Conservation (phyloP, 768 basidiomycete species). For the Mycena venus region DNA sequence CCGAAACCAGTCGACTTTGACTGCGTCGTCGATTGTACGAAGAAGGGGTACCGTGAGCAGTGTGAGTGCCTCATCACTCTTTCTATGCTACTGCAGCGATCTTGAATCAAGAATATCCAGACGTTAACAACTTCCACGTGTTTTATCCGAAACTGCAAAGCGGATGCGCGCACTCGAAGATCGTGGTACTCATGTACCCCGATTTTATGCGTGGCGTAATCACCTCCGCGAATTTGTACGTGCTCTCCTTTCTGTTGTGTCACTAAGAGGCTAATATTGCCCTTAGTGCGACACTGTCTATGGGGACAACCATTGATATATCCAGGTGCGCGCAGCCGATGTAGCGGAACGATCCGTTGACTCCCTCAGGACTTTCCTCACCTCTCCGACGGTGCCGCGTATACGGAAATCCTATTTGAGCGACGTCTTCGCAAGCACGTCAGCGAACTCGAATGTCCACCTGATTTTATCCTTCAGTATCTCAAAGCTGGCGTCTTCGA, state of each 20-base stretch:
- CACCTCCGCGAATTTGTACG: conserved; percentile 21
- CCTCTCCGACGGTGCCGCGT: no score
- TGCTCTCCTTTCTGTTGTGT: background rate
- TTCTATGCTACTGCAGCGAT: background rate
- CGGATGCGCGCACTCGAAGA: conserved; percentile 19
- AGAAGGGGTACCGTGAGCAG: background rate
- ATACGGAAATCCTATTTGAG: no score
- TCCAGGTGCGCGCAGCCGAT: background rate
- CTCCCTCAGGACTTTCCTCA: no score
- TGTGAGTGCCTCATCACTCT: background rate
- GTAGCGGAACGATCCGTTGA: background rate
- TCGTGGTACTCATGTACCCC: conserved; percentile 5
- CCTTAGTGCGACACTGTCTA: background rate
- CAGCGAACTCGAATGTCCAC: background rate
- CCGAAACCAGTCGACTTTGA: no score
- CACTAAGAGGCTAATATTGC: no score
- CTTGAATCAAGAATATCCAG: background rate
- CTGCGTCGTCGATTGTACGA: background rate
- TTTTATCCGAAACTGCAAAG: background rate
- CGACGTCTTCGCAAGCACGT: no score
- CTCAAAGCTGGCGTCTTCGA: background rate
- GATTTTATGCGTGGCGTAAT: conserved; percentile 17
- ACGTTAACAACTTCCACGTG: conserved; percentile 3
- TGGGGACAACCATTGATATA: conserved; percentile 2
- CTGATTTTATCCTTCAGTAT: background rate